These are phyloP conservation scores for Solanum sparsipilum DNA, from an alignment of 257 asterid genomes.

Conservation along the genomic window DNA sequence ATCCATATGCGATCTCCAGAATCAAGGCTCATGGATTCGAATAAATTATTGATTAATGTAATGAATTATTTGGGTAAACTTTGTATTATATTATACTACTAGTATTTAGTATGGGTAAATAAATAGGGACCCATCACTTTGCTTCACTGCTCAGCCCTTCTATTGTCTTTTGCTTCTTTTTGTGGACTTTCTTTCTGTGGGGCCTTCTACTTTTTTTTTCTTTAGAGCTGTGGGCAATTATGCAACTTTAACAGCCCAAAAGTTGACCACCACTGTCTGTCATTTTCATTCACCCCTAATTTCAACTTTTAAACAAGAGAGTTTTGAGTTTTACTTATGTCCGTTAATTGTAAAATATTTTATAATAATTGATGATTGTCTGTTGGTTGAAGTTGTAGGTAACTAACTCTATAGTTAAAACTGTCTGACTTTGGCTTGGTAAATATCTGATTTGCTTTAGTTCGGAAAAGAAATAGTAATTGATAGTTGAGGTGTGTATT, in stretches of 20 bases:
- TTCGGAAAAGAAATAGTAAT: no score
- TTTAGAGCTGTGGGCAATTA: neutral
- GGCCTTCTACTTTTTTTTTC: neutral
- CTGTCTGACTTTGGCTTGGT: neutral
- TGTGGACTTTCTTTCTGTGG: neutral
- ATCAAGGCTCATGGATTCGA: neutral
- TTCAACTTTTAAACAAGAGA: neutral
- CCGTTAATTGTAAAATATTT: neutral
- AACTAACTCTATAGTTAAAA: neutral
- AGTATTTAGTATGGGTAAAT: neutral
- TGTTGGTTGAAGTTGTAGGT: neutral
- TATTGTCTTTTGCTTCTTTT: neutral
- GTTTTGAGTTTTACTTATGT: neutral
- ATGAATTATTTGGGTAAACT: neutral
- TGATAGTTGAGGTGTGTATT: no score
- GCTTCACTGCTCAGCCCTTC: neutral
- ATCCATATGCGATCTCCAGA: conserved; percentile 1
- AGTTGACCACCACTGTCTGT: neutral
- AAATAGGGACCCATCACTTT: neutral
- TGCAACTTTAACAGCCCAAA: neutral
- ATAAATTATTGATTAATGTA: neutral
- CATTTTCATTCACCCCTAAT: neutral
- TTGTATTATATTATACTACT: neutral
- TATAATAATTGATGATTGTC: neutral
- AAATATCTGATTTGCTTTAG: no score